Percentiles rank a stretch among this genome's conserved stretches.
Evolutionary conservation across 225 moss, liverwort and hornwort genomes (phyloP).

Genomic region (Antitrichia curtipendula): DNA sequence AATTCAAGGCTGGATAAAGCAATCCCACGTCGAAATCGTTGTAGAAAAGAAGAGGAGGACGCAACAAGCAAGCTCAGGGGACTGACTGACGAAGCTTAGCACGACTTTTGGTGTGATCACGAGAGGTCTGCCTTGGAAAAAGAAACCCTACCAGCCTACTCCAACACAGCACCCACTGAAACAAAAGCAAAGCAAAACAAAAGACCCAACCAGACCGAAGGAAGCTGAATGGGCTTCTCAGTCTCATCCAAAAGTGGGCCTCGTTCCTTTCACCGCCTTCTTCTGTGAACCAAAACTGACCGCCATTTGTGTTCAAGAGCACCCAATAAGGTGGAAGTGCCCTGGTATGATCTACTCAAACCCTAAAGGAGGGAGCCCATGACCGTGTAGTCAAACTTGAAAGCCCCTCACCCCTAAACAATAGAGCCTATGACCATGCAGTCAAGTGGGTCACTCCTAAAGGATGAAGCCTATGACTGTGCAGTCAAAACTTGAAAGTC

Average conservation of each 20-base stretch:
- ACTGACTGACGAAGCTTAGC: background rate
- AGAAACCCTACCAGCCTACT: background rate
- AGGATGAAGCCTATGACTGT: background rate
- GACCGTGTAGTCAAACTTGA: background rate
- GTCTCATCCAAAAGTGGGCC: background rate
- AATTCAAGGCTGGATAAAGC: background rate
- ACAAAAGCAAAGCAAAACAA: background rate
- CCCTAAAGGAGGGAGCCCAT: background rate
- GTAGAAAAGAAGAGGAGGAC: background rate
- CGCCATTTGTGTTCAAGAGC: background rate
- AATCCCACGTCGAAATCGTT: background rate
- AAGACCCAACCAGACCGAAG: background rate
- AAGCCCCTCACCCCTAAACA: background rate
- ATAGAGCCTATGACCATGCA: background rate
- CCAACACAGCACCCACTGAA: background rate
- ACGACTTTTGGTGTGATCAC: background rate
- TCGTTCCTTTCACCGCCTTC: background rate
- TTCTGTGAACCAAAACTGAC: background rate
- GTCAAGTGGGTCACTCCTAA: no score
- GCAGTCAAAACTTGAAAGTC: background rate
- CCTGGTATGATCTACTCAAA: background rate
- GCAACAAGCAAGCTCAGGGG: background rate
- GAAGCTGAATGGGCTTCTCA: background rate
- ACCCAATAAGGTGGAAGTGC: background rate
- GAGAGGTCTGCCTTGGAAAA: background rate